Base-by-base conservation (phyloP, 2,329 filamentous ascomycete genomes). In the Dothideomycetes sp. region DNA sequence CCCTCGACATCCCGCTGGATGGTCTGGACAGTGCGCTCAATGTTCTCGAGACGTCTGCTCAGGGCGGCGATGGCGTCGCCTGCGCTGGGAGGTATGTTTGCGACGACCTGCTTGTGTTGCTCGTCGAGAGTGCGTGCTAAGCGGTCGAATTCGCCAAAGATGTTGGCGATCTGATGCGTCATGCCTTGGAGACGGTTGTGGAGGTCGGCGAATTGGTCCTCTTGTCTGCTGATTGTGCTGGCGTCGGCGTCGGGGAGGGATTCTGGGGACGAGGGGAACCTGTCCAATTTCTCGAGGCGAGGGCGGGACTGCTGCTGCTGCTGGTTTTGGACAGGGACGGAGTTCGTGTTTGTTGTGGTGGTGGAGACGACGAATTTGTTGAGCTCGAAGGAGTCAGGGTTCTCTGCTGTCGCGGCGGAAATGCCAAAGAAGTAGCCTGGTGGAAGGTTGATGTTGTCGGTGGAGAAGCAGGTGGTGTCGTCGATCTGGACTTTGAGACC, bases 371-470 rank as follows among this genome's bases (percentile, higher is more conserved):
- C 72, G 56, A 96, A 74, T 58, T 89, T 93, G 69, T 88, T 91
- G 49, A 94, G 62, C 62, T 98, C 91, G 54, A 95, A 94, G 4
- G 86, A 94, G 63, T 98, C 91, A 1, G 91, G 87, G 52, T 79
- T 88, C 49, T 96, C 89, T 19, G 85, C 84, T 3, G 85, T 89
- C 12, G 85, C 84, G 31, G 89, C 91, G 10, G 83, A 86, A 50
- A 98, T 66, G 52, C 91, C 91, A 49, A 94, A 84, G 57, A 75
- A 74, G 66, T 96, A 93, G 49, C 84, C 84, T 15, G 48, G 38
- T 3, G 89, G 91, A 17, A 98, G 72, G 45, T 68, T 70, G 53
- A 96, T 72, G 68, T 73, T 83, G 60, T 79, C 67, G 38, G 79
- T 89, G 55, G 85, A 76, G 64, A 98, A 95, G 68, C 91, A 98